Evolutionary conservation across 2,329 filamentous ascomycete genomes (phyloP), one percentile per base, ranked within the genome.

Genomic region (Pseudogymnoascus sp.): DNA sequence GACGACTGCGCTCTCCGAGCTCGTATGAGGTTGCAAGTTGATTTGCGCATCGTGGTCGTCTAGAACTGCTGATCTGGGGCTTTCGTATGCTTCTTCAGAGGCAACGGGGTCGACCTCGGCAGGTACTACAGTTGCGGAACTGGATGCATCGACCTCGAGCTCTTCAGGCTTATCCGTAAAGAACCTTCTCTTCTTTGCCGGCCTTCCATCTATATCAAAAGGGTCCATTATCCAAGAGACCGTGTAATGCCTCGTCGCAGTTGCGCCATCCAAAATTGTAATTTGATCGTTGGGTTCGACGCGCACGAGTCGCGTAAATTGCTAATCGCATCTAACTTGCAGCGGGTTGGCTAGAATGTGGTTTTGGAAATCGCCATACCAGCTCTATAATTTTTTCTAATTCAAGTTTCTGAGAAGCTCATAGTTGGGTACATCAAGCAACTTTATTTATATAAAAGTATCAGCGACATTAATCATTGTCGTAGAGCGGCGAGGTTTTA

Each of bases 141-240:
- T 68, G 9, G 67, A 62, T 8, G 62, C 64, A 64, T 67, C 58
- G 50, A 53, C 47, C 14, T 70, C 66, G 6, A 67, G 59, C 39
- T 61, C 59, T 37, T 68, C 66, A 6, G 68, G 41, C 25, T 68
- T 64, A 59, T 78, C 75, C 4, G 70, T 66, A 63, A 81, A 80
- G 69, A 81, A 77, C 43, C 76, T 75, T 62, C 75, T 71, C 64
- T 73, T 77, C 70, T 82, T 82, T 8, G 68, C 66, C 1, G 80
- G 78, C 65, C 77, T 78, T 53, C 75, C 78, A 58, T 70, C 71
- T 36, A 64, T 65, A 62, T 78, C 73, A 66, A 70, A 67, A 41
- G 68, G 69, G 62, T 68, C 71, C 75, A 77, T 76, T 43, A 33
- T 53, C 28, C 47, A 53, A 30, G 12, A 4, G 6, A 20, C 28